Conservation (phyloP, 2,329 filamentous ascomycete genomes). For the Tolypocladium sp. region DNA sequence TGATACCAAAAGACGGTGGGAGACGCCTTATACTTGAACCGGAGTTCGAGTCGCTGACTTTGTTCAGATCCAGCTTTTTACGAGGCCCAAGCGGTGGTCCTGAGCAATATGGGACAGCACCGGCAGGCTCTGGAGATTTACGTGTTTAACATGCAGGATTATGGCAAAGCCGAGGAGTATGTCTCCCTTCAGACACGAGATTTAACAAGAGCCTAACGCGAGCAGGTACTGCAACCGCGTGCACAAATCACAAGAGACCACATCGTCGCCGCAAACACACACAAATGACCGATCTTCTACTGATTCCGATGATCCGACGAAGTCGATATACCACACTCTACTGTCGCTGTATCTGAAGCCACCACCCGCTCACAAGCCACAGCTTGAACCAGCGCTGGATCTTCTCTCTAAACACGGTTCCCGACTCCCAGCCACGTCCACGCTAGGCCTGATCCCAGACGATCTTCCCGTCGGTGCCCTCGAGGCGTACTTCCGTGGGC, state of each 20-base stretch:
- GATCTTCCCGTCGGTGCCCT: slow-evolving; percentile 69
- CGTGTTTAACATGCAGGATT: slow-evolving; percentile 86
- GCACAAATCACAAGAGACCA: slow-evolving; percentile 51
- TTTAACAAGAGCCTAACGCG: slow-evolving; percentile 9
- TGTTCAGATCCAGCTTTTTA: slow-evolving; percentile 69
- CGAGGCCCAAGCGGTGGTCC: slow-evolving; percentile 80
- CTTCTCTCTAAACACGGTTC: slow-evolving; percentile 90
- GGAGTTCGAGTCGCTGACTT: slow-evolving; percentile 2
- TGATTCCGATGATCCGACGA: slow-evolving; percentile 41
- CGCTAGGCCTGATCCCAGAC: slow-evolving; percentile 76
- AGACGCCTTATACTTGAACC: background rate
- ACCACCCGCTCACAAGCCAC: slow-evolving; percentile 59
- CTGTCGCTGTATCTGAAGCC: slow-evolving; percentile 84
- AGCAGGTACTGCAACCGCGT: slow-evolving; percentile 79
- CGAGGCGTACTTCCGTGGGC: slow-evolving; percentile 83
- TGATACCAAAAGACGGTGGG: slow-evolving; percentile 72
- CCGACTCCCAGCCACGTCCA: slow-evolving; percentile 78
- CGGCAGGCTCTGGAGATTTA: slow-evolving; percentile 96
- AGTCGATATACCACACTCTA: slow-evolving; percentile 86
- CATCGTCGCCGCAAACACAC: slow-evolving; percentile 22
- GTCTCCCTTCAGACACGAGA: slow-evolving; percentile 17
- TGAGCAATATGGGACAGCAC: slow-evolving; percentile 92
- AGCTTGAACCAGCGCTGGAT: slow-evolving; percentile 70
- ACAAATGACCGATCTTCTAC: slow-evolving; percentile 21
- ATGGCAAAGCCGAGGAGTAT: slow-evolving; percentile 85